Evolutionary conservation across 2,329 filamentous ascomycete genomes (phyloP), one percentile per base, ranked within the genome.

Genomic region (Cercospora nicotianae): DNA sequence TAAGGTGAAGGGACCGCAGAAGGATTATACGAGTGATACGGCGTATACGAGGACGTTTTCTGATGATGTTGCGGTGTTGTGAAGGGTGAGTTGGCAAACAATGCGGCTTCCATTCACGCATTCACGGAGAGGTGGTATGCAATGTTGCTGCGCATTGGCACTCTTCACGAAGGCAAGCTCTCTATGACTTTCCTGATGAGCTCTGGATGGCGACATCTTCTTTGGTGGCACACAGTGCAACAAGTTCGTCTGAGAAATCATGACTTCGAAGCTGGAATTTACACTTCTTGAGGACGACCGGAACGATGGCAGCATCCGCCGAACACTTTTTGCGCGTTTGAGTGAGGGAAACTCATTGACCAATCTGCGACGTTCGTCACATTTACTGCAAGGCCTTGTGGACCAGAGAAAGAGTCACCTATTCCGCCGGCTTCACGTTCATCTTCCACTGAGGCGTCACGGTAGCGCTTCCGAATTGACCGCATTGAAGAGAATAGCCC

Each of bases 11-110:
- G 78, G 78, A 3, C 78, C 78, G 3, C 72, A 78, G 63, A 79
- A 79, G 67, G 77, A 79, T 65, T 79, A 79, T 60, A 77, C 77
- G 26, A 78, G 74, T 53, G 77, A 79, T 60, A 76, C 78, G n/a
- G 77, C 77, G 26, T 79, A 79, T 63, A 73, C 77, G 64, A 64
- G 75, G 33, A 73, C 69, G 9, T 68, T 66, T 26, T 61, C 65
- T 5, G 59, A 60, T 59, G 60, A 71, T 67, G 67, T 67, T 18
- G 64, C 69, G 39, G 64, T 67, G 8, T 39, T 70, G 53, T 72
- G 61, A 69, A 20, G 8, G 55, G 7, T 58, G 28, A 1, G 9
- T 20, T 30, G 13, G 28, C 26, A 36, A 33, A 30, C 10, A 36
- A 58, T 3, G 5, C 1, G 8, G 28, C 9, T 18, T 20, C 16